A percentile compares a stretch with the other conserved stretches of the same genome.
phyloP scores from a whole-genome alignment of 1,284 basidiomycete species.

The Ceratobasidium theobromae region DNA sequence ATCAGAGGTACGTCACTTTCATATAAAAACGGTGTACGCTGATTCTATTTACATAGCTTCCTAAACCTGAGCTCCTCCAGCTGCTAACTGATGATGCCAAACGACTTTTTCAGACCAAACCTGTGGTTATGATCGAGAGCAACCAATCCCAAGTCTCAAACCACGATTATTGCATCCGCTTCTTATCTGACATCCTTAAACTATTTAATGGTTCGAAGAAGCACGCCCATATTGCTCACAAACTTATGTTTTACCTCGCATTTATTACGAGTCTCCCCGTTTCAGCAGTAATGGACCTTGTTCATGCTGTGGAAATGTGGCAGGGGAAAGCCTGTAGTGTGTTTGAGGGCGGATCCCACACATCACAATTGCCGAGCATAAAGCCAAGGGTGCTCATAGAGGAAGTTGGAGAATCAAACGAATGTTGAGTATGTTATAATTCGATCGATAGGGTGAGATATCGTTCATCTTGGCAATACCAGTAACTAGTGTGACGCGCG shows the following conservation, averaged over 20 bases:
- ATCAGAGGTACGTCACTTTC: neutral
- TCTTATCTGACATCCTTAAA: conserved; percentile 6
- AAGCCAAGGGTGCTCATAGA: neutral
- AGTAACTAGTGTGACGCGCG: too few species aligned
- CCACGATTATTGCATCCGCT: conserved; percentile 18
- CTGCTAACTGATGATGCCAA: neutral
- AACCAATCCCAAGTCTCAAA: neutral
- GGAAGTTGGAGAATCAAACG: neutral
- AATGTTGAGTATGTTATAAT: too few species aligned
- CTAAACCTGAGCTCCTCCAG: neutral
- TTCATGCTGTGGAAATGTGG: neutral
- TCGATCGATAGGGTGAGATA: too few species aligned
- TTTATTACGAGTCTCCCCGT: neutral
- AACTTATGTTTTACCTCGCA: conserved; percentile 23
- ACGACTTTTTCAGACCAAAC: conserved; percentile 1
- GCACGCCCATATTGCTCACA: conserved; percentile 1
- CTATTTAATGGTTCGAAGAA: conserved; percentile 15
- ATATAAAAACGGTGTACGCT: neutral
- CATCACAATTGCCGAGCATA: neutral
- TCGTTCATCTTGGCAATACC: too few species aligned
- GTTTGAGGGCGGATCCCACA: neutral
- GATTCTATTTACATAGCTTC: neutral
- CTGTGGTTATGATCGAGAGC: neutral
- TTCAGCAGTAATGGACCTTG: conserved; percentile 1
- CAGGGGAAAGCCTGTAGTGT: neutral